Evolutionary conservation across 2,329 filamentous ascomycete species (phyloP), one percentile per base, ranked within the genome.

Genomic region (Trichoderma polysporum): DNA sequence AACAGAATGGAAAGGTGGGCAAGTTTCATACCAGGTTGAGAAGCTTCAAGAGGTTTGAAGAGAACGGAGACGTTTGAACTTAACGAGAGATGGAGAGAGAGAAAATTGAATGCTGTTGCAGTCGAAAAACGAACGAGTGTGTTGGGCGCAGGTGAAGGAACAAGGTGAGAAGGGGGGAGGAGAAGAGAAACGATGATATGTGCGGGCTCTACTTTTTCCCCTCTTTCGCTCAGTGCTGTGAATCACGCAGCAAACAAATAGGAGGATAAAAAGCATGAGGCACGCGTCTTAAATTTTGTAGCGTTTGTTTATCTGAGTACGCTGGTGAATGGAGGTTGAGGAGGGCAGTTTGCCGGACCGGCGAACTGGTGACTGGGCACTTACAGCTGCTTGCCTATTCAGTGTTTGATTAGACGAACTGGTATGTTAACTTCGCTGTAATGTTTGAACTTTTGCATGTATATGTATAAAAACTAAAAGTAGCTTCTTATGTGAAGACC

Each of bases 201-300:
- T 12, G 13, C 56, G 35, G 31, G 45, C 35, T 12, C 27, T 50
- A 19, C 27, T 4, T 31, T 15, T 39, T 29, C 25, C 47, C 60
- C 49, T 59, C 49, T 27, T 22, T 35, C 31, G n/a, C n/a, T 35
- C 25, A 45, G 15, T 53, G 8, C 52, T 54, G 64, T 68, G 67
- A 68, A 67, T 67, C 58, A 64, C 64, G n/a, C 27, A 29, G 49
- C 8, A 45, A 63, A 53, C 27, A 60, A 60, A 9, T 37, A n/a
- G 15, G 19, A 29, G n/a, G n/a, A n/a, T n/a, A n/a, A 22, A 45
- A 13, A 35, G 61, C 8, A 33, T 13, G 17, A 31, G 45, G n/a
- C 17, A 56, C 66, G 66, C 58, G 58, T 63, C 13, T n/a, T 45
- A 45, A 15, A 22, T n/a, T 22, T n/a, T 54, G 31, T 31, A n/a